These are phyloP conservation scores for Galeopsis tetrahit DNA, from an alignment of 257 asterid genomes.

Conservation along the genomic window DNA sequence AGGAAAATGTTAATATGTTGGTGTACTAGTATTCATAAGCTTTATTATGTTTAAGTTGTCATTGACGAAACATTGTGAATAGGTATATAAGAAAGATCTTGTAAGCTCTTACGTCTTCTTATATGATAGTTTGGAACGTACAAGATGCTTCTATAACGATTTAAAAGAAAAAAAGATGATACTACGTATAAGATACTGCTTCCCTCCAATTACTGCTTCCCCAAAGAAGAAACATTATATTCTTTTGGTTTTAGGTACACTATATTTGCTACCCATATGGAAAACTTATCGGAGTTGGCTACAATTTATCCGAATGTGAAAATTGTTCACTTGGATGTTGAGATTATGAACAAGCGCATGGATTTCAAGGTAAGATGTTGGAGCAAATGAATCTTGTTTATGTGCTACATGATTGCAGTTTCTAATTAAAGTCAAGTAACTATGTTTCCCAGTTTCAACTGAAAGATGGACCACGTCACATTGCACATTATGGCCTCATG, in stretches of 20 bases:
- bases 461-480: slow-evolving; percentile 83
- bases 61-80: neutral
- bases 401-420: neutral
- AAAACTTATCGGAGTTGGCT: slow-evolving; percentile 80
- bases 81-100: neutral
- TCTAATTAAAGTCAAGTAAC: slow-evolving; percentile 27
- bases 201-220: neutral
- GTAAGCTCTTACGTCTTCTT: neutral
- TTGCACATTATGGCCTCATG: slow-evolving; percentile 95
- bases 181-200: neutral
- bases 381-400: slow-evolving; percentile 1
- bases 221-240: neutral
- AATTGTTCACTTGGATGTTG: slow-evolving; percentile 85
- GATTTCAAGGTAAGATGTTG: slow-evolving; percentile 78
- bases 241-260: slow-evolving; percentile 64
- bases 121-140: neutral
- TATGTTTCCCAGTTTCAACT: slow-evolving; percentile 68
- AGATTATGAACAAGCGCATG: slow-evolving; percentile 78
- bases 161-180: neutral
- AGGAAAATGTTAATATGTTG: neutral
- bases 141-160: neutral
- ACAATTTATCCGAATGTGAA: slow-evolving; percentile 90
- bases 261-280: slow-evolving; percentile 97
- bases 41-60: neutral
- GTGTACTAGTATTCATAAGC: neutral